Conservation (phyloP, 2,329 filamentous ascomycete genomes). For the Fusarium mexicanum region DNA sequence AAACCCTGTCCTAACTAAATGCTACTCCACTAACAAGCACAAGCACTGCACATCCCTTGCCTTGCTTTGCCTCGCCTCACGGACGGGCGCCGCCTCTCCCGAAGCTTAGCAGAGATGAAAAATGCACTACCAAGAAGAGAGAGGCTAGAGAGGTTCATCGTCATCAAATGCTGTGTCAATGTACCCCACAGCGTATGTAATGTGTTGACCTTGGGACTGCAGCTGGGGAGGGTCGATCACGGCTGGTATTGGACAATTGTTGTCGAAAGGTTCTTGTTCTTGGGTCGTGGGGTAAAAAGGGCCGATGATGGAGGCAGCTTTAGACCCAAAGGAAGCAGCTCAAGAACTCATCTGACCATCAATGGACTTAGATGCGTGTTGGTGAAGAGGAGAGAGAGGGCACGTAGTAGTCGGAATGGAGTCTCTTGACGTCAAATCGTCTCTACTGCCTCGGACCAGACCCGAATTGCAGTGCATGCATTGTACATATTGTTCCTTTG, state of each 20-base stretch:
- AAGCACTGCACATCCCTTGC: conserved; percentile 20
- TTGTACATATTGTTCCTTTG: not conserved
- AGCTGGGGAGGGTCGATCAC: conserved; percentile 18
- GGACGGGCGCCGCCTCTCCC: not conserved
- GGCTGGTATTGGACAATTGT: conserved; percentile 18
- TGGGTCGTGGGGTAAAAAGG: conserved; percentile 37
- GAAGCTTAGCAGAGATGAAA: not conserved
- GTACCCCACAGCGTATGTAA: conserved; percentile 22
- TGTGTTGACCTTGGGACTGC: not conserved
- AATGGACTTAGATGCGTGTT: not conserved
- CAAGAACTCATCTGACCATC: conserved; percentile 1
- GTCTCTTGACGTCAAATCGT: conserved; percentile 12
- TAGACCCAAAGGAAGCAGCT: not conserved
- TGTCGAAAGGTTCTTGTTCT: not conserved
- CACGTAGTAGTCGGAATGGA: not conserved
- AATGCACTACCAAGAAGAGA: not conserved
- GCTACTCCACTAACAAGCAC: not conserved
- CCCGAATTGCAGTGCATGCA: not conserved
- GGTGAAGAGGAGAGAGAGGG: not conserved
- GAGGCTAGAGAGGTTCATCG: not conserved
- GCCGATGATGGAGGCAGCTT: conserved; percentile 23
- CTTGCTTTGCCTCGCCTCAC: not conserved
- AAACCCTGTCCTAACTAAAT: not conserved
- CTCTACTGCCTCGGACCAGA: not conserved
- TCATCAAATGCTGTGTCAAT: conserved; percentile 10